These are phyloP conservation scores for Euphrasia confusa DNA, from an alignment of 257 asterid genomes.

Conservation along the genomic window DNA sequence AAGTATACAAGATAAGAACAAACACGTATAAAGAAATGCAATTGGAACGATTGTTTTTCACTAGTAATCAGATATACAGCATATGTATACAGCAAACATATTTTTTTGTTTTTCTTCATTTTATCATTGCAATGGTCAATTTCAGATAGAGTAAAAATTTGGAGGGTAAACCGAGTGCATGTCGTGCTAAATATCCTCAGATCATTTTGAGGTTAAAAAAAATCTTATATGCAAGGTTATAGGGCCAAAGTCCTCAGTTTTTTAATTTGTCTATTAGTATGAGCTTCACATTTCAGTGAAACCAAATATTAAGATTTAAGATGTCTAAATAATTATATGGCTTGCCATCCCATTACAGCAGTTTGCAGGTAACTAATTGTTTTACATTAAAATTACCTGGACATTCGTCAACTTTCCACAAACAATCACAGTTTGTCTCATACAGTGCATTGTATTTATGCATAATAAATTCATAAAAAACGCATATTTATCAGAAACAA, in stretches of 20 bases:
- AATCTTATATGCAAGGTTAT: no score
- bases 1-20: slow-evolving; percentile 24
- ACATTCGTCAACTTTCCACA: slow-evolving; percentile 4
- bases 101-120: slow-evolving; percentile 11
- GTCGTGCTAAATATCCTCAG: background rate
- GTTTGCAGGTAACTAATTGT: no score
- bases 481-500: background rate
- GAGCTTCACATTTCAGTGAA: no score
- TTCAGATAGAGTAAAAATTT: slow-evolving; percentile 5
- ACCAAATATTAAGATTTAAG: no score
- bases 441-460: background rate
- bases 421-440: background rate
- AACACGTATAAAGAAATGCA: slow-evolving; percentile 9
- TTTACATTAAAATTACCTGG: no score
- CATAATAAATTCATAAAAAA: background rate
- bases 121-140: background rate
- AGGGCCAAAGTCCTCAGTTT: no score
- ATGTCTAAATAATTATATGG: no score
- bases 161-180: background rate
- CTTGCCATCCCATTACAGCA: no score
- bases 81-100: slow-evolving; percentile 5
- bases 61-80: background rate
- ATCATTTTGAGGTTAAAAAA: background rate
- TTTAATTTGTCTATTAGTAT: no score
- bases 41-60: background rate